A percentile compares a stretch with the other conserved stretches of the same genome.
Evolutionary conservation across 2,329 filamentous ascomycete genomes (phyloP).

Genomic region (Hypoxylon sp.): DNA sequence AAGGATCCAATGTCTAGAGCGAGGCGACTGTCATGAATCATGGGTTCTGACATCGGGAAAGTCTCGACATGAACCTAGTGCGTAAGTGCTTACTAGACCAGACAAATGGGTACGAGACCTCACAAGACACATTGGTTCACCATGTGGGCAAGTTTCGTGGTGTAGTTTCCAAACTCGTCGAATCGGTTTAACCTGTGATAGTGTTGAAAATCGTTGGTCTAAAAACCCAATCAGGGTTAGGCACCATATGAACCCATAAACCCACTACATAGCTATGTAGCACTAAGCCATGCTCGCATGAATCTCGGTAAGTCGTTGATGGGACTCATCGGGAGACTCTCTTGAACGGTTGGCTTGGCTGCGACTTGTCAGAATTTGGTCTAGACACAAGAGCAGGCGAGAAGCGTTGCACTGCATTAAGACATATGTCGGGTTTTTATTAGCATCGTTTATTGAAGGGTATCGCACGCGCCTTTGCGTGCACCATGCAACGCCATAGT

Average conservation of each 20-base stretch:
- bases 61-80: too few relatives aligned
- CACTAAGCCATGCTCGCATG: too few relatives aligned
- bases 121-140: too few relatives aligned
- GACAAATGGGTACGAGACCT: too few relatives aligned
- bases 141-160: too few relatives aligned
- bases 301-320: slow-evolving; percentile 6
- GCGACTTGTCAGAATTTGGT: slow-evolving; percentile 30
- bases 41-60: too few relatives aligned
- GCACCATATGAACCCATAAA: slow-evolving; percentile 10
- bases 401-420: slow-evolving; percentile 32
- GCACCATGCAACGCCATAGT: slow-evolving; percentile 18
- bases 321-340: slow-evolving; percentile 13
- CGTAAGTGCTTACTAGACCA: too few relatives aligned
- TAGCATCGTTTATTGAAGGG: slow-evolving; percentile 30
- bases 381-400: slow-evolving; percentile 1
- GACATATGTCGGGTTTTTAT: slow-evolving; percentile 29
- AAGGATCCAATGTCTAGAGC: too few relatives aligned
- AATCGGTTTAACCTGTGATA: too few relatives aligned
- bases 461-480: slow-evolving; percentile 27
- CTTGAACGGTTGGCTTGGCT: slow-evolving; percentile 31
- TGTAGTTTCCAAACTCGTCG: too few relatives aligned
- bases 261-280: too few relatives aligned
- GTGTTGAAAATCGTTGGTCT: slow-evolving; percentile 9
- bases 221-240: slow-evolving; percentile 6
- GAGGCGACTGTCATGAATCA: too few relatives aligned